These are phyloP conservation scores for Ballota nigra DNA, from an alignment of 257 asterid species.

Conservation along the genomic window DNA sequence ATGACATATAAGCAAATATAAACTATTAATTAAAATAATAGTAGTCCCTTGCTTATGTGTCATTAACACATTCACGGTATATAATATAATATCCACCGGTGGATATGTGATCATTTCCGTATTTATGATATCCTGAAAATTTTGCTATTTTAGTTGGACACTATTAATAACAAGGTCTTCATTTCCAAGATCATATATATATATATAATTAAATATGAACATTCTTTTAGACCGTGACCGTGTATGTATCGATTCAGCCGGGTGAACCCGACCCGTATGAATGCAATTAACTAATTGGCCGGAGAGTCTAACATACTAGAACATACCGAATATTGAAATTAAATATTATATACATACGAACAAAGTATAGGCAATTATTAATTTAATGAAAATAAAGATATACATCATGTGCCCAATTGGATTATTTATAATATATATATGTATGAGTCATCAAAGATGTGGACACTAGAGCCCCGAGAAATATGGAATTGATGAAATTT, in stretches of 20 bases:
- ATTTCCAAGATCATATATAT: neutral
- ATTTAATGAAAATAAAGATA: neutral
- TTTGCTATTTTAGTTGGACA: neutral
- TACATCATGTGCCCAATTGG: slow-evolving; percentile 26
- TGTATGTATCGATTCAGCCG: neutral
- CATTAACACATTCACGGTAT: too few species aligned
- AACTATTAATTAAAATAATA: too few species aligned
- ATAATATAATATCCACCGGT: too few species aligned
- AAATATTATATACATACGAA: too few species aligned
- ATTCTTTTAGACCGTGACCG: neutral
- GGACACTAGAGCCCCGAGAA: slow-evolving; percentile 25
- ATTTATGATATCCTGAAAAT: neutral
- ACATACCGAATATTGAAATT: neutral
- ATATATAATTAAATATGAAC: neutral
- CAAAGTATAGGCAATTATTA: neutral
- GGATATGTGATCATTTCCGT: too few species aligned
- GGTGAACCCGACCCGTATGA: slow-evolving; percentile 3
- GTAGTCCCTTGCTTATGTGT: too few species aligned
- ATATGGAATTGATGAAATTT: slow-evolving; percentile 24
- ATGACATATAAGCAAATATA: too few species aligned
- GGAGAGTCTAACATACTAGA: slow-evolving; percentile 18
- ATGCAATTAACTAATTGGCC: slow-evolving; percentile 21
- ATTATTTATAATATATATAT: neutral
- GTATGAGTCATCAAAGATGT: slow-evolving; percentile 24
- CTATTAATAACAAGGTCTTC: neutral